phyloP scores from a whole-genome alignment of 768 basidiomycete species.

The Auricularia heimuer region DNA sequence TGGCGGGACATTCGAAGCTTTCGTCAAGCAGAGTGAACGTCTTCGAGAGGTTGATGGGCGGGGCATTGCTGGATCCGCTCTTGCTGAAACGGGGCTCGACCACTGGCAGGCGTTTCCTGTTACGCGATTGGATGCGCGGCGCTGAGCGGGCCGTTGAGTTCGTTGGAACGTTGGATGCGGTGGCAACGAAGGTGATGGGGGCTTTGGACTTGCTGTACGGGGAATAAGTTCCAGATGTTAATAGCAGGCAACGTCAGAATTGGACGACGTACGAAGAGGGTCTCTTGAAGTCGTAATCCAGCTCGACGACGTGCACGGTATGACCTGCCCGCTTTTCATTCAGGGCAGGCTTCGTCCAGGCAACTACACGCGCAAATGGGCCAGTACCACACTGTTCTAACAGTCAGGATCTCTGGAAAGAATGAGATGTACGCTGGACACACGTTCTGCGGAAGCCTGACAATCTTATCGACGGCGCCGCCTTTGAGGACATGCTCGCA shows the following conservation, averaged over 20 bases:
- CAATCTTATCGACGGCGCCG: not conserved
- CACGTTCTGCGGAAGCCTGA: not conserved
- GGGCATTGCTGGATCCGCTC: not conserved
- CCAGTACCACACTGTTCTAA: not conserved
- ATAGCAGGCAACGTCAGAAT: too few species aligned
- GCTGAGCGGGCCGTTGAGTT: not conserved
- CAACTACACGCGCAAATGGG: not conserved
- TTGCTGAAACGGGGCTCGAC: not conserved
- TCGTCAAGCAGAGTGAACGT: not conserved
- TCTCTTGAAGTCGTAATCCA: not conserved
- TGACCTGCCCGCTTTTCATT: not conserved
- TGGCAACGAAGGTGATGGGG: too few species aligned
- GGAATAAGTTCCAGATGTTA: too few species aligned
- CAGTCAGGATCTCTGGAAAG: not conserved
- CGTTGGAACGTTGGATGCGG: not conserved
- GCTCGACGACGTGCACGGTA: not conserved
- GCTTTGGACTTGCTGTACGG: too few species aligned
- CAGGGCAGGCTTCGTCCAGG: not conserved
- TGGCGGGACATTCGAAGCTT: not conserved
- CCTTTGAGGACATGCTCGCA: not conserved
- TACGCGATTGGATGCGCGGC: not conserved
- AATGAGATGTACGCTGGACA: not conserved
- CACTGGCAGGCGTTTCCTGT: not conserved
- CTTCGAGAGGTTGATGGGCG: not conserved
- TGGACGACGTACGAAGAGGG: not conserved